Evolutionary conservation across 768 basidiomycete species (phyloP), one percentile per base, ranked within the genome.

Genomic region (Tricholoma terreum): DNA sequence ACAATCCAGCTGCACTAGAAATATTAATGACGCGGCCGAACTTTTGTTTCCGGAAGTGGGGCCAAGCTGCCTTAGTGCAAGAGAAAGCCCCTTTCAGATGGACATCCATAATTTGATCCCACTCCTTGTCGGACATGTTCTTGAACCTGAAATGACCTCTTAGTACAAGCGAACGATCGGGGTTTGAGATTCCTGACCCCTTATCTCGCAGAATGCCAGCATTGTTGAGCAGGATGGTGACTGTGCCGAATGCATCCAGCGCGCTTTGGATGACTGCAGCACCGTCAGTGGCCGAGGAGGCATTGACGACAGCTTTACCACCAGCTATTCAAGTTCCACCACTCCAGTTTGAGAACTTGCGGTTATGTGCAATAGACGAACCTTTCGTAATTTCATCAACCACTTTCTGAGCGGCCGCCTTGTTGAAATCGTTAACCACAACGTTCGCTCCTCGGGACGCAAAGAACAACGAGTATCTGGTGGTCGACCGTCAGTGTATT

Each of bases 61-160:
- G 93, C 97, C 97, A 99, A 33, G 85, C 94, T 36, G 97, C 95
- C 70, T 94, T 96, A 33, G 91, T 90, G 70, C 92, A 94, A 6
- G 92, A 77, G 71, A 85, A 98, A 0, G 96, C 89, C 40, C 94
- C 96, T 74, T 96, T 98, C 61, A 99, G 72, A 67, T 98, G 97
- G 12, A 98, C 94, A 21, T 89, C 83, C 51, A 84, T 82, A 54
- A 98, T 80, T 59, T 91, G 85, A 64, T 97, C 94, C 83, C 90
- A 96, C 65, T 98, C 95, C 67, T 86, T 82, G 71, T 98, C 95
- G 0, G 92, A 79, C 93, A 99, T 97, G 73, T 94, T 97, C 80
- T 92, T 96, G 81, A 99, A 94, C 17, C 91, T 93, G 61, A 6
- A 11, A 43, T 55, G 24, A 60, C 36, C 27, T 17, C 46, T 51